phyloP scores from a whole-genome alignment of 164 flowering plant genomes.

The Aristolochia californica region DNA sequence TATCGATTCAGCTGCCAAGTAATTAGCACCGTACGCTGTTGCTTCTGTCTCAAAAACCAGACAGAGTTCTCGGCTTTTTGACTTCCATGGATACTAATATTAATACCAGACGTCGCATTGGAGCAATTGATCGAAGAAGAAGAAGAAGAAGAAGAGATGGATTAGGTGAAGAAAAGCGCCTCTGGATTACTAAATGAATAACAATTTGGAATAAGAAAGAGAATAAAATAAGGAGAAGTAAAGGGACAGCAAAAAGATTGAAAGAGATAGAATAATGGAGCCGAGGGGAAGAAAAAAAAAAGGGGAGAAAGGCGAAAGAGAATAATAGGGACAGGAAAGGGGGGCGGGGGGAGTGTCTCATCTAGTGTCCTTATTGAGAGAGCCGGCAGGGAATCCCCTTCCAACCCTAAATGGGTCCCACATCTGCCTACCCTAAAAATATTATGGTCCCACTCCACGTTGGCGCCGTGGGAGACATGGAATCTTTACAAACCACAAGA shows the following conservation, averaged over 20 bases:
- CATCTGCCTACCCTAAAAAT: background rate
- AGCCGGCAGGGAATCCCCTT: background rate
- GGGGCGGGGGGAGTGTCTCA: background rate
- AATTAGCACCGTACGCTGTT: too few species aligned
- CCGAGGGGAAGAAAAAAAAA: background rate
- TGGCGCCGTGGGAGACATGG: conserved; percentile 2
- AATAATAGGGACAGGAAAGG: too few species aligned
- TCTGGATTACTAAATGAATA: too few species aligned
- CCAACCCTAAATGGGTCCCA: background rate
- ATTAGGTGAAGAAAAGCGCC: too few species aligned
- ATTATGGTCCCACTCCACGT: background rate
- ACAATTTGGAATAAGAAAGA: background rate
- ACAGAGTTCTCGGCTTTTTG: too few species aligned
- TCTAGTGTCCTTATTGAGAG: background rate
- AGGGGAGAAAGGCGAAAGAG: background rate
- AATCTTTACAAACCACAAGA: conserved; percentile 4
- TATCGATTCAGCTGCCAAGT: too few species aligned
- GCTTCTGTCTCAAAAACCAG: too few species aligned
- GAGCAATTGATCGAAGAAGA: too few species aligned
- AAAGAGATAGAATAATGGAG: background rate
- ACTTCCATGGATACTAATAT: too few species aligned
- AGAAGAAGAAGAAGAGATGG: too few species aligned
- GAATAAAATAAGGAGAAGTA: background rate
- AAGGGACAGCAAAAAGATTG: background rate
- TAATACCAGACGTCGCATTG: too few species aligned